phyloP scores from a whole-genome alignment of 2,329 filamentous ascomycete genomes.

The Alternaria sp. region DNA sequence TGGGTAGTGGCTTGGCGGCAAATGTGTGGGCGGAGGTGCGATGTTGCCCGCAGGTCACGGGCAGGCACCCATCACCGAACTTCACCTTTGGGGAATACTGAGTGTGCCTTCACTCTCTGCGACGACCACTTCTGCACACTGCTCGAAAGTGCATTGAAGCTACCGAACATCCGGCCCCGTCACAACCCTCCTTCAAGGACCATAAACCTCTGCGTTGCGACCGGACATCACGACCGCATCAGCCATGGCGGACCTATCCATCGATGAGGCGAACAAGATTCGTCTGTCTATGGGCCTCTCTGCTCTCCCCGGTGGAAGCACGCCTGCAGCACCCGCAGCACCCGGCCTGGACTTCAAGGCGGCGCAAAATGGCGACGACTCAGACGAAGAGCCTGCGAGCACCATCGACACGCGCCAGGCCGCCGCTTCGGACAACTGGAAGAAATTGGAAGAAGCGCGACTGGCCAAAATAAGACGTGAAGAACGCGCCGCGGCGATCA shows the following conservation, averaged over 20 bases:
- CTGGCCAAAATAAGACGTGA: slow-evolving; percentile 79
- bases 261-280: slow-evolving; percentile 94
- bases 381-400: slow-evolving; percentile 75
- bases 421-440: slow-evolving; percentile 77
- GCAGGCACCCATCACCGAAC: neutral
- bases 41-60: slow-evolving; percentile 7
- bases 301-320: slow-evolving; percentile 74
- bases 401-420: slow-evolving; percentile 84
- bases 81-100: neutral
- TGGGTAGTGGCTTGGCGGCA: slow-evolving; percentile 27
- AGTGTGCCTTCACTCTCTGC: neutral
- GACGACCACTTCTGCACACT: neutral
- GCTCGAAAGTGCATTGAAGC: neutral
- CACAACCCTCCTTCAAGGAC: neutral
- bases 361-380: slow-evolving; percentile 55
- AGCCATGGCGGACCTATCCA: slow-evolving; percentile 52
- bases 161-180: neutral
- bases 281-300: slow-evolving; percentile 88
- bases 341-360: slow-evolving; percentile 65
- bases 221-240: slow-evolving; percentile 4
- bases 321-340: slow-evolving; percentile 62
- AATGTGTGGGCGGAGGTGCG: slow-evolving; percentile 2
- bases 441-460: slow-evolving; percentile 69
- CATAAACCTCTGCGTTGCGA: neutral
- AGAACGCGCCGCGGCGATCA: slow-evolving; percentile 80